Percentiles rank a stretch among this genome's conserved stretches.
Conservation (phyloP, 164 flowering plant species). For the Chloranthus sessilifolius region DNA sequence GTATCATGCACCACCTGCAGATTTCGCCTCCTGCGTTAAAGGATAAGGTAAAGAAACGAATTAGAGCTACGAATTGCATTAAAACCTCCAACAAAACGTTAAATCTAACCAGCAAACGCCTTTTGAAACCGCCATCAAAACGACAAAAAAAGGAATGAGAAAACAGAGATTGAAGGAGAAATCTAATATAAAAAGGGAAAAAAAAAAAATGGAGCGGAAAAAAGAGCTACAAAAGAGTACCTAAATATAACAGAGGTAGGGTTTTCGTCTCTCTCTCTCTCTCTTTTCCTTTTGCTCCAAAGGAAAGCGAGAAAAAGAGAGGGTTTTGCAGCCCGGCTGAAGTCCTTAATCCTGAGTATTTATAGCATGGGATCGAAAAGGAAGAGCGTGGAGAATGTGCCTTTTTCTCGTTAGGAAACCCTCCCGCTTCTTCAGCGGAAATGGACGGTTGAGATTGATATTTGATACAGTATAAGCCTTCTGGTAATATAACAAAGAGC, state of each 20-base stretch:
- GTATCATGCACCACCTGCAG: conserved; percentile 4
- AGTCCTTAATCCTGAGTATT: not conserved
- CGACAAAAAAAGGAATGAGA: not conserved
- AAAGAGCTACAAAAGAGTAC: not conserved
- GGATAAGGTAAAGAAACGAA: not conserved
- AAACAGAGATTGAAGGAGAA: not conserved
- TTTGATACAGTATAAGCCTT: too few relatives aligned
- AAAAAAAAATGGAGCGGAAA: not conserved
- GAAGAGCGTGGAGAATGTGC: not conserved
- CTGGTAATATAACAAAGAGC: too few relatives aligned
- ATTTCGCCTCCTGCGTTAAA: too few relatives aligned
- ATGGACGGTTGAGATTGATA: conserved; percentile 4
- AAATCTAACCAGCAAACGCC: not conserved
- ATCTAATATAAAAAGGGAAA: not conserved
- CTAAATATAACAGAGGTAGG: not conserved
- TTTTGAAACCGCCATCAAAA: not conserved
- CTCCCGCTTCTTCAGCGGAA: not conserved
- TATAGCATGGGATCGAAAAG: not conserved
- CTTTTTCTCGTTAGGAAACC: not conserved
- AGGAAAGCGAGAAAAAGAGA: conserved; percentile 2
- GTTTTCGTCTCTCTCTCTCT: not conserved
- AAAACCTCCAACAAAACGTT: too few relatives aligned
- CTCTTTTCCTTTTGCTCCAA: conserved; percentile 2
- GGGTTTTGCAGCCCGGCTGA: not conserved
- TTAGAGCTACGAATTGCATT: too few relatives aligned